Evolutionary conservation across 768 basidiomycete species (phyloP), one percentile per base, ranked within the genome.

Genomic region (Arthromyces matolae): DNA sequence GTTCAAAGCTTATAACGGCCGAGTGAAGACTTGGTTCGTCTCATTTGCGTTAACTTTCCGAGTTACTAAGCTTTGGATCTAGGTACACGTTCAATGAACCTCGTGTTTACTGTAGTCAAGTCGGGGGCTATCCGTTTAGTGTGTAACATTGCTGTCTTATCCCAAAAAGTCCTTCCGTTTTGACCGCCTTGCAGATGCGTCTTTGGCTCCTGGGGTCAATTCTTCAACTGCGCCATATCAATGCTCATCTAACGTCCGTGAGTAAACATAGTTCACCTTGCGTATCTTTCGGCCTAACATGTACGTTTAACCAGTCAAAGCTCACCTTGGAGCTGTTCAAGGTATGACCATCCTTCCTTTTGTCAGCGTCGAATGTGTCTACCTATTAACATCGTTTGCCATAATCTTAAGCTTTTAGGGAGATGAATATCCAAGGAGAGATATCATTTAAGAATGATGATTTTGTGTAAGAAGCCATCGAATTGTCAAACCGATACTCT

Each of bases 81-180:
- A 73, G 71, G 72, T 73, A 75, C 56, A 79, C 77, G 1, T 78
- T 79, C 64, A 77, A 78, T 48, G 77, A 78, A 51, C 76, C 76
- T 6, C 65, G 69, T 13, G 72, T 74, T 1, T 74, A 64, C 49
- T 76, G 73, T 51, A 50, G 61, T 35, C 63, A 67, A 54, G 47
- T 71, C 20, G 64, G 55, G 1, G 59, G 61, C 9, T 75, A 69
- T 59, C 72, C 73, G 1, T 74, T 75, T 58, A 73, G 73, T 75
- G 23, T 42, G 66, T 56, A 2, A 2, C 4, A 10, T 37, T n/a
- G 33, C 2, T 19, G 39, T 22, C 36, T 18, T n/a, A n/a, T 25
- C 23, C 28, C 3, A 18, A 16, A 23, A 36, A n/a, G 18, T 23
- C 24, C 32, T 33, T 33, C 13, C 32, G 42, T 43, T 33, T 43